Conservation (phyloP, 129 eudicot genomes). For the Silybum marianum region DNA sequence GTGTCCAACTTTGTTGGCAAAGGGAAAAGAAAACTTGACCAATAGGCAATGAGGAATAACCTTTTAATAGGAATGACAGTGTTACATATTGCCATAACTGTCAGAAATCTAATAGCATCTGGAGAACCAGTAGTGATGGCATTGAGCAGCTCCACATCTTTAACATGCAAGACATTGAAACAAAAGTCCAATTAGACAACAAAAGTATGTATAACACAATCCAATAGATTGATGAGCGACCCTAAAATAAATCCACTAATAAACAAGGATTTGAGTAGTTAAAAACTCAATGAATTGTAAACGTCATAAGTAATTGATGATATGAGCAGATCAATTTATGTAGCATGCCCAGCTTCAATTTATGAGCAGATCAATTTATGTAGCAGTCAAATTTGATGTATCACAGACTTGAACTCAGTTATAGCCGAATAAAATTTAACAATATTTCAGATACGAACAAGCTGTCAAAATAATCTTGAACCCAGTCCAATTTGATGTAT, state of each 20-base stretch:
- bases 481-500: neutral
- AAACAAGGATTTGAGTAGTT: slow-evolving; percentile 8
- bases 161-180: slow-evolving; percentile 24
- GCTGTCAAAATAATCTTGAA: neutral
- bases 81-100: slow-evolving; percentile 94
- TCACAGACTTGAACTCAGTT: slow-evolving; percentile 2
- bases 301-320: neutral
- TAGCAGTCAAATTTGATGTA: neutral
- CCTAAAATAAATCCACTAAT: neutral
- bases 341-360: neutral
- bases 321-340: neutral
- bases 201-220: slow-evolving; percentile 7
- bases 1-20: neutral
- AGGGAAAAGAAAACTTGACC: neutral
- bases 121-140: slow-evolving; percentile 67
- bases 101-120: slow-evolving; percentile 74
- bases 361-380: neutral
- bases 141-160: slow-evolving; percentile 78
- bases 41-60: slow-evolving; percentile 35
- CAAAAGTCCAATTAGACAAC: slow-evolving; percentile 7
- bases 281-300: neutral
- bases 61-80: slow-evolving; percentile 89
- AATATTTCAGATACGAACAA: neutral
- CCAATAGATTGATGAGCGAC: slow-evolving; percentile 2
- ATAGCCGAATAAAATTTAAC: neutral